These are phyloP conservation scores for Centella asiatica DNA, from an alignment of 129 eudicot species.

Conservation along the genomic window DNA sequence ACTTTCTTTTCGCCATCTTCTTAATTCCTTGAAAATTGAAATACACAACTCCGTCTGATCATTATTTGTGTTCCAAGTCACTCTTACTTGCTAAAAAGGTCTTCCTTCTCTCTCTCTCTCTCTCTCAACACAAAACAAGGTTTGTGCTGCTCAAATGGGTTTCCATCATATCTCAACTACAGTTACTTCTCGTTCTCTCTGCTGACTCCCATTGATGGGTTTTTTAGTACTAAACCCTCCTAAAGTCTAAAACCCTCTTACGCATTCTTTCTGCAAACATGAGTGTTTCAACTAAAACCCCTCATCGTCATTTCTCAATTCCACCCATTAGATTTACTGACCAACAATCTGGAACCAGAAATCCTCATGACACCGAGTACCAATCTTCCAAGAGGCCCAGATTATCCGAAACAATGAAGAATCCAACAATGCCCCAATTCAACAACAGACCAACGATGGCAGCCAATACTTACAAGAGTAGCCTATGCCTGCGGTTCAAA, in stretches of 20 bases:
- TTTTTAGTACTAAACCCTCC: background rate
- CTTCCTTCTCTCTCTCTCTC: background rate
- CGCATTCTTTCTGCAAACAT: background rate
- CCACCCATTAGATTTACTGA: background rate
- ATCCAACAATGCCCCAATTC: conserved; percentile 12
- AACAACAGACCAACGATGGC: conserved; percentile 1
- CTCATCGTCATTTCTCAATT: too few species aligned
- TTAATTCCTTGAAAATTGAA: background rate
- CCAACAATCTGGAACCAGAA: conserved; percentile 5
- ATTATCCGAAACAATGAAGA: conserved; percentile 17
- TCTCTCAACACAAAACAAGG: too few species aligned
- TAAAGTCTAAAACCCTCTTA: background rate
- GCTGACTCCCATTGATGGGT: background rate
- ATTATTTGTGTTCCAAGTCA: conserved; percentile 4
- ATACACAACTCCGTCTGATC: background rate
- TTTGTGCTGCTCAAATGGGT: conserved; percentile 3
- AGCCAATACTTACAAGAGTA: conserved; percentile 15
- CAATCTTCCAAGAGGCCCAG: conserved; percentile 24
- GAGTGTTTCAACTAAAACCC: background rate
- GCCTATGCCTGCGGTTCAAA: conserved; percentile 30
- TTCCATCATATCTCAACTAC: background rate
- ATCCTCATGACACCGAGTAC: conserved; percentile 1
- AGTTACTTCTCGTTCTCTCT: background rate
- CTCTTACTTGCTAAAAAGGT: conserved; percentile 6
- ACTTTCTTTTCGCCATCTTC: background rate